Percentiles rank a stretch among this genome's conserved stretches.
Conservation (phyloP, 2,329 filamentous ascomycete species). For the Calonectria naviculata region DNA sequence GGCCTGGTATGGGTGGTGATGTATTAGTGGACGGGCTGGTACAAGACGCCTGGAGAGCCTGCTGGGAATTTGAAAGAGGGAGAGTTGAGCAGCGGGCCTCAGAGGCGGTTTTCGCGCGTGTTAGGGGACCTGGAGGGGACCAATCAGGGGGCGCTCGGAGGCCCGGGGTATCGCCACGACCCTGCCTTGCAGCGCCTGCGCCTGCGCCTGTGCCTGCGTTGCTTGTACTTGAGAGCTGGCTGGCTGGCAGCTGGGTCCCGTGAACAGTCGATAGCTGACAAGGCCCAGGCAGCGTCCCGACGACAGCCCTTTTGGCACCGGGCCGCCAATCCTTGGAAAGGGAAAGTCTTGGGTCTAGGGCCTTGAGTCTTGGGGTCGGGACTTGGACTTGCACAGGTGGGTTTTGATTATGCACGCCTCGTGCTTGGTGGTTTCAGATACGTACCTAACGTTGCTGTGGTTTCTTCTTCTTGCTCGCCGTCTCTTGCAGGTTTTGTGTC, state of each 20-base stretch:
- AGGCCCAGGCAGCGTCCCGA: conserved; percentile 4
- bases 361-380: conserved; percentile 1
- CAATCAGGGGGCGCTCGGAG: conserved; percentile 44
- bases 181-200: conserved; percentile 19
- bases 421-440: conserved; percentile 21
- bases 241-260: conserved; percentile 9
- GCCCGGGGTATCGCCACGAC: conserved; percentile 41
- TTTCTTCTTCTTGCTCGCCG: background rate
- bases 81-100: conserved; percentile 39
- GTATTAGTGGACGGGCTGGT: conserved; percentile 45
- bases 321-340: conserved; percentile 15
- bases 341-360: conserved; percentile 5
- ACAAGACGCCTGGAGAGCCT: conserved; percentile 33
- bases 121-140: conserved; percentile 40
- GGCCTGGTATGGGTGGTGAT: conserved; percentile 37
- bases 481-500: background rate
- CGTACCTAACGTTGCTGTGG: conserved; percentile 9
- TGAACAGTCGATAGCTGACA: conserved; percentile 11
- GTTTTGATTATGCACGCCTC: conserved; percentile 19
- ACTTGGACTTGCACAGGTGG: background rate
- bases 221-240: conserved; percentile 11
- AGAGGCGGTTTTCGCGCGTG: conserved; percentile 45
- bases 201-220: conserved; percentile 8
- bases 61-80: conserved; percentile 41
- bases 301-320: background rate